These are phyloP conservation scores for Boletus reticulatus DNA, from an alignment of 768 basidiomycete genomes.

Conservation along the genomic window DNA sequence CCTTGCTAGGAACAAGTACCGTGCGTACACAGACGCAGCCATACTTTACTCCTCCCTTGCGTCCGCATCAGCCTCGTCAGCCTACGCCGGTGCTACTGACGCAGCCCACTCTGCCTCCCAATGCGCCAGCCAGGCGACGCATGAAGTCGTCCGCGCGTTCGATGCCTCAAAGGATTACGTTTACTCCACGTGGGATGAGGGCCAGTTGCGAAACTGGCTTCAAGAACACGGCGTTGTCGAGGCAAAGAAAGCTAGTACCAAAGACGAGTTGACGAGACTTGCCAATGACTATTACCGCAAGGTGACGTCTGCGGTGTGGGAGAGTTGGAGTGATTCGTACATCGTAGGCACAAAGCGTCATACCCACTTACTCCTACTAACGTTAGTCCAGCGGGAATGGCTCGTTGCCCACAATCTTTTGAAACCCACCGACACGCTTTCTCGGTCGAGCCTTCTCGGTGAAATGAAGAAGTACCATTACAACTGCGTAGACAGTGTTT, in stretches of 20 bases:
- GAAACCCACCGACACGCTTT: constrained; percentile 51
- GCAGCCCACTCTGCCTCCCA: constrained; percentile 38
- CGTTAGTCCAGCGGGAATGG: constrained; percentile 65
- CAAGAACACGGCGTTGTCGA: constrained; percentile 72
- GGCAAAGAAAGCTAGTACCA: constrained; percentile 50
- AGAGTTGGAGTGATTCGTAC: constrained; percentile 84
- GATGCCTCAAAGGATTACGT: constrained; percentile 84
- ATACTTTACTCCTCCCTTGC: constrained; percentile 51
- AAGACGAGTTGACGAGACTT: constrained; percentile 63
- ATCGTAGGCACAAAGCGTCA: constrained; percentile 46
- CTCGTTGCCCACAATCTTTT: constrained; percentile 76
- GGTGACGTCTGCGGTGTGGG: constrained; percentile 65
- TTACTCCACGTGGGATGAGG: constrained; percentile 89
- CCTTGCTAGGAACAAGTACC: constrained; percentile 71
- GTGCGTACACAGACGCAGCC: constrained; percentile 58
- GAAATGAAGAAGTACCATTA: constrained; percentile 84
- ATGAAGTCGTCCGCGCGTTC: constrained; percentile 46
- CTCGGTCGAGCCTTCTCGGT: constrained; percentile 53
- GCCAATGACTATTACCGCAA: constrained; percentile 69
- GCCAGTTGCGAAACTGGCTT: constrained; percentile 65
- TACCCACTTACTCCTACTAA: neutral
- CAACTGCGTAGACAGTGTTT: constrained; percentile 49
- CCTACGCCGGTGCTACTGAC: constrained; percentile 44
- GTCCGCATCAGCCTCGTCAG: constrained; percentile 46
- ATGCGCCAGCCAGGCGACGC: constrained; percentile 49